Base-by-base conservation (phyloP, 371 early-diverging fungal genomes). In the Lichtheimia hyalospora region DNA sequence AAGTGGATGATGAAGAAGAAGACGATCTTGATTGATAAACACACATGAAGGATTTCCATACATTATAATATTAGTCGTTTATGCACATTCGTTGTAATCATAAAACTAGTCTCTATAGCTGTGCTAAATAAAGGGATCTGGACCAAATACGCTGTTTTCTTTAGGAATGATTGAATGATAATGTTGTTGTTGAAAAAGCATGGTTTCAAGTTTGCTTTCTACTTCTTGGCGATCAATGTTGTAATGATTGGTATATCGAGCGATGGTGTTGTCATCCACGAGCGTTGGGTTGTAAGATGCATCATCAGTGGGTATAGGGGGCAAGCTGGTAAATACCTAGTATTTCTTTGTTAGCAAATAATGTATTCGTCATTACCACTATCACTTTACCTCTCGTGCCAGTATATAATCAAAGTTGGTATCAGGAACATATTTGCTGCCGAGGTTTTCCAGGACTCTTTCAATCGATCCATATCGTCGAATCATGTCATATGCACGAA, bases 401-500 rank as follows among this genome's bases (percentile, higher is more conserved):
- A 70, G 61, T 42, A 76, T 56, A 44, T 74, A 84, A 40, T 75
- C n/a, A 60, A 90, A 90, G 7, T 68, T 72, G 1, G 67, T 64
- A 6, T 79, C 71, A 4, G 85, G 79, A 2, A 41, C 41, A 57
- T 78, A 77, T 48, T 68, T 61, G 12, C 62, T 58, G 12, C 56
- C 43, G 21, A 79, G 39, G 27, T 72, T 62, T 0, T 67, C 65
- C 40, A 90, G 58, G 20, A 89, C 67, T 2, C 69, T 63, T 60
- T 92, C 92, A 15, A 92, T 91, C 2, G 82, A 81, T 6, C 86
- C 87, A 61, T 83, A 72, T 54, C 75, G 61, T 42, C 69, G 70
- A 15, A 92, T 78, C 28, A 85, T 66, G 13, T 75, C 62, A 2
- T 79, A 67, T 0, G 91, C 92, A 7, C 73, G 79, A 14, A 81